Conservation (phyloP, 2,329 filamentous ascomycete genomes). For the Chaetomium sp. region DNA sequence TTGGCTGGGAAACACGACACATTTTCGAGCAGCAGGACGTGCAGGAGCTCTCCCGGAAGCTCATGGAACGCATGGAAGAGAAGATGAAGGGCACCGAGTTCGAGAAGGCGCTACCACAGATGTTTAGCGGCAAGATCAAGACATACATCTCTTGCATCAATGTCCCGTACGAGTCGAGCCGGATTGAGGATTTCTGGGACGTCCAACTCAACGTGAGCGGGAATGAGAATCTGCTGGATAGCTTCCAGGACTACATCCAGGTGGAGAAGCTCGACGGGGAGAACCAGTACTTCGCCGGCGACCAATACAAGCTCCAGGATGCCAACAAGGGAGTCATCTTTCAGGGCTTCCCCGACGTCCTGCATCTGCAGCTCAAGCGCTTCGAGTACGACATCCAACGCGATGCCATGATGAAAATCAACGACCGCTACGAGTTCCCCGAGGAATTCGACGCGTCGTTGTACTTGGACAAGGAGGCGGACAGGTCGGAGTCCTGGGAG, state of each 20-base stretch:
- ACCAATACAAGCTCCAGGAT: slow-evolving; percentile 89
- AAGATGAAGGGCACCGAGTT: slow-evolving; percentile 97
- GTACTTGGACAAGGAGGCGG: slow-evolving; percentile 83
- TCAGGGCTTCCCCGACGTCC: slow-evolving; percentile 87
- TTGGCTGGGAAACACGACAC: slow-evolving; percentile 96
- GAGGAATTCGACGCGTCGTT: slow-evolving; percentile 81
- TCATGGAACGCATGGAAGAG: slow-evolving; percentile 96
- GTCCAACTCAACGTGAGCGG: slow-evolving; percentile 95
- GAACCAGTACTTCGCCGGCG: slow-evolving; percentile 94
- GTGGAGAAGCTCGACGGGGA: slow-evolving; percentile 97
- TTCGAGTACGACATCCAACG: slow-evolving; percentile 97
- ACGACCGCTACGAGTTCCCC: slow-evolving; percentile 88
- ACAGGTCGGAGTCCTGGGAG: slow-evolving; percentile 83
- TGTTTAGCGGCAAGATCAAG: slow-evolving; percentile 98
- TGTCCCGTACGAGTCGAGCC: slow-evolving; percentile 94
- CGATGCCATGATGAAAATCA: slow-evolving; percentile 99
- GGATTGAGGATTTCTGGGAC: slow-evolving; percentile 98
- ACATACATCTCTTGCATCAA: slow-evolving; percentile 99
- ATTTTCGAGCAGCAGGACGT: slow-evolving; percentile 99
- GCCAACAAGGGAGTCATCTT: slow-evolving; percentile 98
- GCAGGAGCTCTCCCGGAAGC: slow-evolving; percentile 90
- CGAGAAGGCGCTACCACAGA: slow-evolving; percentile 82
- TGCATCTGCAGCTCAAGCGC: slow-evolving; percentile 93
- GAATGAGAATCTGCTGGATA: slow-evolving; percentile 89
- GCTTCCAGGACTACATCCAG: slow-evolving; percentile 93